Percentiles rank a stretch among this genome's conserved stretches.
phyloP scores from a whole-genome alignment of 1,284 basidiomycete genomes.

The Chalciporus piperatoides region DNA sequence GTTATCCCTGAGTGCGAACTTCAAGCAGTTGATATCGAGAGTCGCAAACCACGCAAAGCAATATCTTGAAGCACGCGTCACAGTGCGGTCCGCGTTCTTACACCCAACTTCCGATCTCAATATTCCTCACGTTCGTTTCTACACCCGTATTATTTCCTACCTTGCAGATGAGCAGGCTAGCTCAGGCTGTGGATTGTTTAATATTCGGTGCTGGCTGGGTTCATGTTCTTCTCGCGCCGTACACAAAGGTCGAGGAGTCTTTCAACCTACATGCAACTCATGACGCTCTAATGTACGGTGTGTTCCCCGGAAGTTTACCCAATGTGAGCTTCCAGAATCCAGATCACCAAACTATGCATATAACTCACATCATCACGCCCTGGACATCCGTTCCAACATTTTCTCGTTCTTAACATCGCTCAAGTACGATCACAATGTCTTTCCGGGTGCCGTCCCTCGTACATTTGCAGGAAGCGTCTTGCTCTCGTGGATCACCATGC shows the following conservation, averaged over 20 bases:
- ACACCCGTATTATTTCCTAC: not conserved
- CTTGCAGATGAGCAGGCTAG: slow-evolving; percentile 20
- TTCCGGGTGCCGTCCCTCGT: slow-evolving; percentile 87
- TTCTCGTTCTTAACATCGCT: slow-evolving; percentile 1
- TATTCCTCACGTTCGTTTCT: not conserved
- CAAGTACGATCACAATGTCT: slow-evolving; percentile 87
- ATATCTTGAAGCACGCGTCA: too few relatives aligned
- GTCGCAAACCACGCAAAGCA: too few relatives aligned
- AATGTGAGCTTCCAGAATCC: slow-evolving; percentile 42
- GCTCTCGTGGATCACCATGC: slow-evolving; percentile 52
- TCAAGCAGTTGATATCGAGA: too few relatives aligned
- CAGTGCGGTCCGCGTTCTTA: too few relatives aligned
- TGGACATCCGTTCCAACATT: not conserved
- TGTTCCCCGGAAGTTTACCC: slow-evolving; percentile 40
- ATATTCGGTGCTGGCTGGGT: slow-evolving; percentile 54
- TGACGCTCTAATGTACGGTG: slow-evolving; percentile 80
- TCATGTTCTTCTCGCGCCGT: slow-evolving; percentile 79
- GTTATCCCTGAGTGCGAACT: too few relatives aligned
- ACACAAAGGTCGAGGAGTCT: slow-evolving; percentile 96
- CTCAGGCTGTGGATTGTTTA: slow-evolving; percentile 45
- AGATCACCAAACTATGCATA: not conserved
- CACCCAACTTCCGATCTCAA: not conserved
- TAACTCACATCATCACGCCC: slow-evolving; percentile 9
- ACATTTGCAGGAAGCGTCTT: slow-evolving; percentile 77
- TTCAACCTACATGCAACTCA: slow-evolving; percentile 93